Evolutionary conservation across 495 filamentous ascomycete genomes (phyloP).

Genomic region (Penicillium nucicola): DNA sequence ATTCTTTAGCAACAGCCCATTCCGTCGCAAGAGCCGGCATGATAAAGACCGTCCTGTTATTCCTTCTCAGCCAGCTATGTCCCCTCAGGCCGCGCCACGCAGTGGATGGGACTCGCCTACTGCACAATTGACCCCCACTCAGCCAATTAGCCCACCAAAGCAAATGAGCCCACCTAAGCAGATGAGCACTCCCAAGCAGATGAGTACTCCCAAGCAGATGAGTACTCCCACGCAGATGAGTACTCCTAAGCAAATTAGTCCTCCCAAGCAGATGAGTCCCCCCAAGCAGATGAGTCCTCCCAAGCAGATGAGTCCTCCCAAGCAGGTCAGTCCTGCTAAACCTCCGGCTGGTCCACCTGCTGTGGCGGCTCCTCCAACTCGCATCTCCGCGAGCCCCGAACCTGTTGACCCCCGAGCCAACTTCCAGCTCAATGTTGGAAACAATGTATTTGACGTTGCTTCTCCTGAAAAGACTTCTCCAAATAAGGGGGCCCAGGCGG

Average conservation of each 20-base stretch:
- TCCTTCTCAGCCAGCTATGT: slow-evolving; percentile 20
- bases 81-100: slow-evolving; percentile 28
- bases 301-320: slow-evolving; percentile 12
- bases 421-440: slow-evolving; percentile 92
- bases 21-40: slow-evolving; percentile 85
- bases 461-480: slow-evolving; percentile 59
- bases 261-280: slow-evolving; percentile 1
- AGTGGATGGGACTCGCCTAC: slow-evolving; percentile 35
- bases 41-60: slow-evolving; percentile 65
- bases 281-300: slow-evolving; percentile 19
- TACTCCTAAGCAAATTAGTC: slow-evolving; percentile 24
- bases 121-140: slow-evolving; percentile 1
- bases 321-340: slow-evolving; percentile 33
- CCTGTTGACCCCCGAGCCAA: slow-evolving; percentile 90
- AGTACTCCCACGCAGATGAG: slow-evolving; percentile 26
- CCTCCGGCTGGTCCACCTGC: slow-evolving; percentile 5
- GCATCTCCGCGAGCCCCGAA: slow-evolving; percentile 64
- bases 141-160: background rate
- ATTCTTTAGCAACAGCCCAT: slow-evolving; percentile 95
- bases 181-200: slow-evolving; percentile 20
- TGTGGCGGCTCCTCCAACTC: slow-evolving; percentile 15
- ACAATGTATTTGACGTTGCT: slow-evolving; percentile 96
- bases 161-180: slow-evolving; percentile 3
- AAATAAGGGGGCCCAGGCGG: slow-evolving; percentile 33
- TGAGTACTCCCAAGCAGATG: background rate